Evolutionary conservation across 768 basidiomycete genomes (phyloP), one percentile per base, ranked within the genome.

Genomic region (Agrocybe pediades): DNA sequence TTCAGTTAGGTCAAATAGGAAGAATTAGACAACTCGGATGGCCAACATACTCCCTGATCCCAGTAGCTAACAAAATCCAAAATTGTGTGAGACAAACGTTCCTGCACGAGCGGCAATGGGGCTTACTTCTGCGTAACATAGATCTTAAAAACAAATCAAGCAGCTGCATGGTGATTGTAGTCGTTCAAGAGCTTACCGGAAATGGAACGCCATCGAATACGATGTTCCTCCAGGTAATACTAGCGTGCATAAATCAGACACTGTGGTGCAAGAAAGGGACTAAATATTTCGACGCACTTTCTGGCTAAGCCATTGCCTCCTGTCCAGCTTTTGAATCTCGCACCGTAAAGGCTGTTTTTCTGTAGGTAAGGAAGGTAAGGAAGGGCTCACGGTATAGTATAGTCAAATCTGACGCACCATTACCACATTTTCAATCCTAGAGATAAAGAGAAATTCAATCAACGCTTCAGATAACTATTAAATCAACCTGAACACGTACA

Each of bases 241-340:
- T 85, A n/a, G 56, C 2, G 36, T 25, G 2, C 40, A 20, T 25
- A 7, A 27, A 26, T 59, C 24, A n/a, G 25, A 5, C 9, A 29
- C 7, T 27, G 21, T 44, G 3, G 1, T 41, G 36, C 24, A 13
- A 39, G 21, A 43, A 19, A 13, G 46, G 39, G 19, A 1, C 45
- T 9, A 11, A 41, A 13, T 9, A 25, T n/a, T 25, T 7, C 21
- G 9, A 58, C 75, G 6, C 55, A 84, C 83, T 85, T 85, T 41
- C 74, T 66, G 1, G 82, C 82, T 2, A 80, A 49, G 0, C 85
- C 84, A 51, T 82, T 81, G 26, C 84, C 84, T 0, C 84, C 84
- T 0, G 81, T 79, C 83, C 83, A 85, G 61, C 84, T 85, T 70
- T 85, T 85, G 71, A 85, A 86, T 9, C 84, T 76, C n/a, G 83